Evolutionary conservation across 352 stramenopile species (phyloP).

Genomic region (Phytophthora pisi): DNA sequence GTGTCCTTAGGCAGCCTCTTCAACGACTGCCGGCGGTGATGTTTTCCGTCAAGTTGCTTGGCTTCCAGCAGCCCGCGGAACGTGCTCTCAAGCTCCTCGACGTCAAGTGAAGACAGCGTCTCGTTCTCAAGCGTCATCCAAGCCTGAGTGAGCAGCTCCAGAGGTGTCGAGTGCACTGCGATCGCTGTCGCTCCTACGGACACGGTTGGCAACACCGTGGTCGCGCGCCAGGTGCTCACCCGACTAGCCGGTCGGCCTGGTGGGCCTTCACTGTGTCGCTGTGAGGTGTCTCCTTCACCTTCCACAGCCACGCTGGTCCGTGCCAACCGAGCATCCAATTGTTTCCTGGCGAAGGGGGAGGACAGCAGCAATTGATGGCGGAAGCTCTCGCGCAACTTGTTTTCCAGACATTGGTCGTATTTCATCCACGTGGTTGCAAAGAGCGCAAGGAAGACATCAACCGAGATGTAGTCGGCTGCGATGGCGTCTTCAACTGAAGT

Average conservation of each 20-base stretch:
- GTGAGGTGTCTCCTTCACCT: not conserved
- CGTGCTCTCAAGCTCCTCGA: constrained; percentile 46
- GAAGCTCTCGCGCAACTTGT: constrained; percentile 56
- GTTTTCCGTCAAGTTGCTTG: constrained; percentile 35
- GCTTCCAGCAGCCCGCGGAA: constrained; percentile 45
- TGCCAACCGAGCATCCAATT: constrained; percentile 9
- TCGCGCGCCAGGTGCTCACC: constrained; percentile 15
- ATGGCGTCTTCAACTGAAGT: constrained; percentile 7
- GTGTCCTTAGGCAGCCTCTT: constrained; percentile 1
- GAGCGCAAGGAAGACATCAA: constrained; percentile 59
- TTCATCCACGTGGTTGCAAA: constrained; percentile 54
- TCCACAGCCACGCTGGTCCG: not conserved
- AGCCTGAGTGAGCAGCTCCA: constrained; percentile 44
- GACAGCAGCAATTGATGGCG: constrained; percentile 42
- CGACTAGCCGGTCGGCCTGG: constrained; percentile 4
- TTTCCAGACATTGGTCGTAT: constrained; percentile 47
- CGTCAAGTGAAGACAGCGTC: constrained; percentile 44
- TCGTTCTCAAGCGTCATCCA: constrained; percentile 47
- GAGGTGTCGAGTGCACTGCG: constrained; percentile 20
- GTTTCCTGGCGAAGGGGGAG: constrained; percentile 32
- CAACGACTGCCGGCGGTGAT: constrained; percentile 3
- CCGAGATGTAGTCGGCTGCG: constrained; percentile 30
- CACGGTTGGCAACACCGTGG: constrained; percentile 14
- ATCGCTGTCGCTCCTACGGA: constrained; percentile 16
- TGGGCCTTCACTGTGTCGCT: not conserved